Percentiles rank a stretch among this genome's conserved stretches.
Conservation (phyloP, 768 basidiomycete genomes). For the Terana coerulea region DNA sequence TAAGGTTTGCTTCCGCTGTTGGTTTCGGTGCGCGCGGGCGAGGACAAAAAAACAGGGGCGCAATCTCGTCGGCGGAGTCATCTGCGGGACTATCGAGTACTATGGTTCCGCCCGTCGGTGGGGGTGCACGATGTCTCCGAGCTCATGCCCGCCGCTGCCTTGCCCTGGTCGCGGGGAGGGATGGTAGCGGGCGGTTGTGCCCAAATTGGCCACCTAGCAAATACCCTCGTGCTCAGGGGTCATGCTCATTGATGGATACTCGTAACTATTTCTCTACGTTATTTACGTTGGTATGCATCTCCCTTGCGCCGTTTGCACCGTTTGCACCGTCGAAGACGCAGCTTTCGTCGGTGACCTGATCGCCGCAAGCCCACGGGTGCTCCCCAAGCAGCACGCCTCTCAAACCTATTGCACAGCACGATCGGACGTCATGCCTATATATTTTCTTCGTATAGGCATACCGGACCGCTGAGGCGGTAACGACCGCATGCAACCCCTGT, state of each 20-base stretch:
- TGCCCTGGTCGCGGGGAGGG: not conserved
- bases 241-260: not conserved
- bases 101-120: not conserved
- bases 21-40: constrained; percentile 17
- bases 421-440: constrained; percentile 16
- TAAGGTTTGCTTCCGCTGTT: constrained; percentile 35
- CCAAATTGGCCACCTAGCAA: constrained; percentile 6
- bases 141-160: not conserved
- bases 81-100: constrained; percentile 17
- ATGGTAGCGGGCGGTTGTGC: constrained; percentile 13
- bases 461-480: constrained; percentile 20
- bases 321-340: too few species aligned
- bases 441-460: constrained; percentile 6
- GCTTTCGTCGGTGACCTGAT: too few species aligned
- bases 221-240: too few species aligned
- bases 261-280: not conserved
- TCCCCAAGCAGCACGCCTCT: too few species aligned
- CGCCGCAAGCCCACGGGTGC: too few species aligned
- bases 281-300: too few species aligned
- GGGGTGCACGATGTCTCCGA: not conserved
- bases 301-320: too few species aligned
- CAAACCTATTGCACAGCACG: constrained; percentile 13
- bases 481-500: not conserved
- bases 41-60: constrained; percentile 21
- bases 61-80: constrained; percentile 9